A percentile compares a stretch with the other conserved stretches of the same genome.
Evolutionary conservation across 177 flowering plant genomes (phyloP).

Genomic region (Vitis hybrid): DNA sequence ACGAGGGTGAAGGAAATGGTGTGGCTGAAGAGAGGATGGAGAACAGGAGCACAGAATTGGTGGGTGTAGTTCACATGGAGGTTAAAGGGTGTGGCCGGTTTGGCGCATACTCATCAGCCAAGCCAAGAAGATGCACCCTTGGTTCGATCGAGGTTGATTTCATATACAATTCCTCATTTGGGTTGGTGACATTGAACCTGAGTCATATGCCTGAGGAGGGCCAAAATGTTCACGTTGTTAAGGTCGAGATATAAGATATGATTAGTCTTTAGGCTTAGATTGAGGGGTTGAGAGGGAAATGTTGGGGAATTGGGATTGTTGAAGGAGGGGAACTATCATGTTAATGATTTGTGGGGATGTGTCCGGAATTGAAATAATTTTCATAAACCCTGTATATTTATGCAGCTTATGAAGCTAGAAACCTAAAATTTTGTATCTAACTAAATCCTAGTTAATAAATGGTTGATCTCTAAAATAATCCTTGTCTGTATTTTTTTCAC

Average conservation of each 20-base stretch:
- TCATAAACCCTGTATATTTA: no score
- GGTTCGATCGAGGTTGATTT: slow-evolving; percentile 39
- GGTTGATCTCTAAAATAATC: no score
- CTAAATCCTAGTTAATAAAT: no score
- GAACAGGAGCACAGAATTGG: slow-evolving; percentile 36
- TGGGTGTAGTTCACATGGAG: slow-evolving; percentile 44
- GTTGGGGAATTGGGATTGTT: background rate
- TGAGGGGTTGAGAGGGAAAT: background rate
- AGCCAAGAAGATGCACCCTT: slow-evolving; percentile 59
- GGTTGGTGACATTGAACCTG: slow-evolving; percentile 49
- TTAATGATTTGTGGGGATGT: background rate
- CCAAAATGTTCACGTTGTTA: slow-evolving; percentile 35
- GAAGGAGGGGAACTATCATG: background rate
- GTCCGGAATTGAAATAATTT: no score
- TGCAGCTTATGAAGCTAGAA: no score
- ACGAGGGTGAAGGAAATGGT: slow-evolving; percentile 16
- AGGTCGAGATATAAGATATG: slow-evolving; percentile 32
- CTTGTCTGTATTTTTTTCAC: no score
- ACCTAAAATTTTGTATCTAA: no score
- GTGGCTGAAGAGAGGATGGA: slow-evolving; percentile 20
- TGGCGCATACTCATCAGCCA: slow-evolving; percentile 65
- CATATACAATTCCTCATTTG: slow-evolving; percentile 47
- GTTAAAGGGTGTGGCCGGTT: slow-evolving; percentile 70
- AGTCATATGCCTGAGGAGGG: slow-evolving; percentile 47
- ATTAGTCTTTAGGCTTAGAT: background rate